Conservation (phyloP, 2,329 filamentous ascomycete species). For the Pseudocercospora eumusae region DNA sequence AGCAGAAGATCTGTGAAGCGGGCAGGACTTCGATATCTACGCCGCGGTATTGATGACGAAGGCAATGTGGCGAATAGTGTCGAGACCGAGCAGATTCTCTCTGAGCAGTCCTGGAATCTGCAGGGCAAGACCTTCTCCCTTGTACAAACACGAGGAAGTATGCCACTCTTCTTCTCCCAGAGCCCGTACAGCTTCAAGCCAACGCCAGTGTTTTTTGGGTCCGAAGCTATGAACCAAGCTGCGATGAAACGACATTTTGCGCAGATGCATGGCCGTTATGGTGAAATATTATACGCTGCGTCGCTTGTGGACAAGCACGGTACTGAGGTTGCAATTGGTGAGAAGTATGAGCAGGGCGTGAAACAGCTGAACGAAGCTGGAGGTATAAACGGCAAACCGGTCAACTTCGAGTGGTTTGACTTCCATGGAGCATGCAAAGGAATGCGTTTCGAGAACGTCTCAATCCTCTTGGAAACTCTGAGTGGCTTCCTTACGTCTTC, state of each 20-base stretch:
- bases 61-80: constrained; percentile 87
- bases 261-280: constrained; percentile 68
- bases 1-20: constrained; percentile 86
- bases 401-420: constrained; percentile 94
- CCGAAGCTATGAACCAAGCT: constrained; percentile 71
- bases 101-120: constrained; percentile 65
- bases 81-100: constrained; percentile 93
- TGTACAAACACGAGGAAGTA: constrained; percentile 83
- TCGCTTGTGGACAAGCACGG: constrained; percentile 88
- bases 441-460: constrained; percentile 98
- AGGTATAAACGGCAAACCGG: constrained; percentile 52
- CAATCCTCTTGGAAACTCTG: constrained; percentile 71
- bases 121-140: constrained; percentile 73
- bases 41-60: constrained; percentile 85
- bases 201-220: constrained; percentile 77
- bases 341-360: constrained; percentile 71
- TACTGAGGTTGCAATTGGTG: constrained; percentile 75
- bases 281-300: constrained; percentile 74
- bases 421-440: constrained; percentile 90
- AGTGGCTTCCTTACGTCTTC: constrained; percentile 66
- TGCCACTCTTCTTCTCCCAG: constrained; percentile 93
- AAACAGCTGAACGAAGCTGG: constrained; percentile 65
- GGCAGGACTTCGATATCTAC: constrained; percentile 84
- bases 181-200: constrained; percentile 93
- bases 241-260: constrained; percentile 81